Base-by-base conservation (phyloP, 495 filamentous ascomycete species). In the Recurvomyces mirabilis region DNA sequence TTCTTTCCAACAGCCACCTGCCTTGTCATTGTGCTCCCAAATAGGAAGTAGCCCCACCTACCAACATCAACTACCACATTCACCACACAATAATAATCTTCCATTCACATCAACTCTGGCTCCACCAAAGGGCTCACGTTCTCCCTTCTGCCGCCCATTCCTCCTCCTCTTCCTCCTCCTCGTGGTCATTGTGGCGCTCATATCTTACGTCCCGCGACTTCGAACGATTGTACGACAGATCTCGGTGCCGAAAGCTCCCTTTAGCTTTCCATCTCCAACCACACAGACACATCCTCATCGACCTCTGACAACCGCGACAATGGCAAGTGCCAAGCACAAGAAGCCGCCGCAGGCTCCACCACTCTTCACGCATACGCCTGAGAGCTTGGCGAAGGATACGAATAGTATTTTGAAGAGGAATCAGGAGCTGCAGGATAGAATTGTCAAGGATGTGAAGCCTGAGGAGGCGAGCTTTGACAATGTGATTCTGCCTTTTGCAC, bases 331-430 rank as follows among this genome's bases (percentile, higher is more conserved):
- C 47, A 64, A 77, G 53, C 79, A 74, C 56, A 65, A 72, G 56
- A 80, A 72, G 48, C 87, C 87, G 39, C 87, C 87, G 15, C 87
- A 94, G 61, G 68, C 78, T 17, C 88, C 91, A 29, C 86, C 89
- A 14, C 68, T 77, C 31, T 95, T 95, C 66, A 87, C 77, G 0
- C 84, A 84, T 38, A 94, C 87, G 34, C 76, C 82, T 15, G 66
- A 78, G 43, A 80, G 77, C 33, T 68, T 98, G 42, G 63, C 93
- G 17, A 69, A 73, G 43, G 87, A 88, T 55, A 81, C 88, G 26
- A 77, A 89, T 60, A 65, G 68, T 26, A 62, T 94, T 35, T 84
- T 87, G 47, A 72, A 80, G 18, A 67, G 59, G 32, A 83, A 80
- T 13, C 78, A 80, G 36, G 63, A 65, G 10, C 58, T 91, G 25